These are phyloP conservation scores for Hypholoma fasciculare DNA, from an alignment of 768 basidiomycete species.

Conservation along the genomic window DNA sequence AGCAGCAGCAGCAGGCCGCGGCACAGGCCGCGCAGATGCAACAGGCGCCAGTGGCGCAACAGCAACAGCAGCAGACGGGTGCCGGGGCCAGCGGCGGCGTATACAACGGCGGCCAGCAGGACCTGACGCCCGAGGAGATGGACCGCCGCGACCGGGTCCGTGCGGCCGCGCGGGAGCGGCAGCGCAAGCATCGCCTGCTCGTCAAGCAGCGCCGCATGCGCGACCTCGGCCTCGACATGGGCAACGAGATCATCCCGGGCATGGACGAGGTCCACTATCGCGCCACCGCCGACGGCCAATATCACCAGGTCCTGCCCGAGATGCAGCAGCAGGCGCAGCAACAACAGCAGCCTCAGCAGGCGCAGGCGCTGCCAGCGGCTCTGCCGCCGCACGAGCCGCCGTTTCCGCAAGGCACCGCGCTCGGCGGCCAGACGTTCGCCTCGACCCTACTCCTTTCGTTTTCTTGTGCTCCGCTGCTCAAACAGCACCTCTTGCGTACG, in stretches of 20 bases:
- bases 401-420: conserved; percentile 56
- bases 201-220: conserved; percentile 82
- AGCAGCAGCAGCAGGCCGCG: conserved; percentile 20
- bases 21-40: conserved; percentile 20
- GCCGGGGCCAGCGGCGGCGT: not conserved
- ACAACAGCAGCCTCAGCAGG: conserved; percentile 30
- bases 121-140: conserved; percentile 61
- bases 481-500: conserved; percentile 71
- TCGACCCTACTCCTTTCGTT: conserved; percentile 77
- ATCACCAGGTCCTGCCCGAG: conserved; percentile 43
- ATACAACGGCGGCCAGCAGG: conserved; percentile 9
- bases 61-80: conserved; percentile 17
- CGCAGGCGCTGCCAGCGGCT: conserved; percentile 34
- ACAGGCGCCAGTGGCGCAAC: conserved; percentile 18
- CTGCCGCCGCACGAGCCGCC: conserved; percentile 51
- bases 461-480: conserved; percentile 71
- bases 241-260: conserved; percentile 64
- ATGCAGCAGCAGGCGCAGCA: conserved; percentile 29
- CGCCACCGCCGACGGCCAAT: conserved; percentile 47
- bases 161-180: conserved; percentile 76
- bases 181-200: conserved; percentile 77
- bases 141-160: conserved; percentile 71
- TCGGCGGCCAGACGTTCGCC: conserved; percentile 78
- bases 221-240: conserved; percentile 82
- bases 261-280: conserved; percentile 72